These are phyloP conservation scores for Colletotrichum sidae DNA, from an alignment of 2,329 filamentous ascomycete species.

Conservation along the genomic window DNA sequence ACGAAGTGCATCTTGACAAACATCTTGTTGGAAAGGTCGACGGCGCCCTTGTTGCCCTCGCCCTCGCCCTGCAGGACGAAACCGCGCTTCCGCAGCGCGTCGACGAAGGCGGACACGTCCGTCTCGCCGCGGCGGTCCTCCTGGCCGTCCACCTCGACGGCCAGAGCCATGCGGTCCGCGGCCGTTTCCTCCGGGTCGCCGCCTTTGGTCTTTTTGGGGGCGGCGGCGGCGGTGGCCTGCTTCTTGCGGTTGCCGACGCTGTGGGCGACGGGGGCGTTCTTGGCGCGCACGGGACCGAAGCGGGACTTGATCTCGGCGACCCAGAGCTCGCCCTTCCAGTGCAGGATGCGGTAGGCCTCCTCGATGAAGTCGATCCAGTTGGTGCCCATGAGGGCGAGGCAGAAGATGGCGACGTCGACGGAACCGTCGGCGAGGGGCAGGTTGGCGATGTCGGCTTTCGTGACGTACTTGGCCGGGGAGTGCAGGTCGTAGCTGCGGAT, in stretches of 20 bases:
- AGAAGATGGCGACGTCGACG: slow-evolving; percentile 92
- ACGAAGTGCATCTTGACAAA: slow-evolving; percentile 97
- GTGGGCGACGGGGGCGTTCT: slow-evolving; percentile 66
- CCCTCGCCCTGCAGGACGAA: slow-evolving; percentile 80
- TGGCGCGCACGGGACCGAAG: slow-evolving; percentile 67
- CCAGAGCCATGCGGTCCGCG: slow-evolving; percentile 65
- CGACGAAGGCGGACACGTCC: slow-evolving; percentile 87
- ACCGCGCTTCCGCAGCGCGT: slow-evolving; percentile 82
- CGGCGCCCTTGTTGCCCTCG: slow-evolving; percentile 58
- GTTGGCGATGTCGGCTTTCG: slow-evolving; percentile 87
- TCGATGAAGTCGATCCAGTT: slow-evolving; percentile 98
- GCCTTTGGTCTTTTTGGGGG: slow-evolving; percentile 58
- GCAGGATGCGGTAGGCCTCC: slow-evolving; percentile 91
- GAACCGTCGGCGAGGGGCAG: slow-evolving; percentile 80
- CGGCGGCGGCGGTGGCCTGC: slow-evolving; percentile 41
- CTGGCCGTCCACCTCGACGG: slow-evolving; percentile 77
- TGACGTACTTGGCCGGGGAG: slow-evolving; percentile 80
- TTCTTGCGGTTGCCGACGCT: slow-evolving; percentile 78
- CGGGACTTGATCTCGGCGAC: slow-evolving; percentile 96
- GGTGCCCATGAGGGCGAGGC: slow-evolving; percentile 96
- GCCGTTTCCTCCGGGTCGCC: slow-evolving; percentile 53
- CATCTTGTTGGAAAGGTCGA: slow-evolving; percentile 95
- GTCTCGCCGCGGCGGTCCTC: slow-evolving; percentile 77
- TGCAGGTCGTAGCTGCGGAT: slow-evolving; percentile 91
- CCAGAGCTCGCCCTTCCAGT: slow-evolving; percentile 97